Conservation (phyloP, 768 basidiomycete species). For the Calocera cornea region DNA sequence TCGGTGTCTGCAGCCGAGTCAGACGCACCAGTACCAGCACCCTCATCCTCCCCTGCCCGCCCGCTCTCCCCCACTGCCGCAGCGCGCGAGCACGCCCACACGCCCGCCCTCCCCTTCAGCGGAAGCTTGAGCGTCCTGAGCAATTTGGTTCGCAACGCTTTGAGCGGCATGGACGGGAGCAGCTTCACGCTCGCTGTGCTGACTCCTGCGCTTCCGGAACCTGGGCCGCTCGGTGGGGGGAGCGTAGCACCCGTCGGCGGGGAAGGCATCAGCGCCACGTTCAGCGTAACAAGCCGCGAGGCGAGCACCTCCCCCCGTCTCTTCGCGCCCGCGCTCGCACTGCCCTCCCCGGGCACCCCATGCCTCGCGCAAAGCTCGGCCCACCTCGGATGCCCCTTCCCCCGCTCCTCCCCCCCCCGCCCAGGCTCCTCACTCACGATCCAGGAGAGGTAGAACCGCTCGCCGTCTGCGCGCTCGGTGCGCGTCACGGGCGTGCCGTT, state of each 20-base stretch:
- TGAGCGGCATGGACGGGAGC: constrained; percentile 55
- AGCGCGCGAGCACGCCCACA: constrained; percentile 42
- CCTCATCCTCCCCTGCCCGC: no score
- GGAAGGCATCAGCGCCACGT: constrained; percentile 11
- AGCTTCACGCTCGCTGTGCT: constrained; percentile 32
- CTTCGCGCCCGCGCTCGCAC: no score
- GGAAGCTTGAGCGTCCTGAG: constrained; percentile 32
- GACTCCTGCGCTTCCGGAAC: not conserved
- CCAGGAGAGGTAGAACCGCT: constrained; percentile 67
- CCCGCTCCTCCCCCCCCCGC: constrained; percentile 31
- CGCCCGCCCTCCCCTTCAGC: constrained; percentile 25
- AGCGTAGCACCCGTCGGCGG: constrained; percentile 14
- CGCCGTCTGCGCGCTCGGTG: constrained; percentile 64
- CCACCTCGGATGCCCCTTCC: constrained; percentile 52
- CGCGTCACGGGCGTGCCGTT: constrained; percentile 51
- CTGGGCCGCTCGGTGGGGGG: not conserved
- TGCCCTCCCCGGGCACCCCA: constrained; percentile 10
- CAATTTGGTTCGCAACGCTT: constrained; percentile 49
- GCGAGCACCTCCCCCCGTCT: not conserved
- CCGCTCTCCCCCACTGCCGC: not conserved
- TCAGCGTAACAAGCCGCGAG: constrained; percentile 8
- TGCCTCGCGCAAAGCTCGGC: constrained; percentile 37
- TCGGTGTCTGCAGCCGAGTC: no score
- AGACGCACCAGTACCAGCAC: no score
- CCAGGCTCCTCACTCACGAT: constrained; percentile 36